Percentiles rank a stretch among this genome's conserved stretches.
Conservation (phyloP, 306 rosid genomes). For the Ceratonia siliqua region DNA sequence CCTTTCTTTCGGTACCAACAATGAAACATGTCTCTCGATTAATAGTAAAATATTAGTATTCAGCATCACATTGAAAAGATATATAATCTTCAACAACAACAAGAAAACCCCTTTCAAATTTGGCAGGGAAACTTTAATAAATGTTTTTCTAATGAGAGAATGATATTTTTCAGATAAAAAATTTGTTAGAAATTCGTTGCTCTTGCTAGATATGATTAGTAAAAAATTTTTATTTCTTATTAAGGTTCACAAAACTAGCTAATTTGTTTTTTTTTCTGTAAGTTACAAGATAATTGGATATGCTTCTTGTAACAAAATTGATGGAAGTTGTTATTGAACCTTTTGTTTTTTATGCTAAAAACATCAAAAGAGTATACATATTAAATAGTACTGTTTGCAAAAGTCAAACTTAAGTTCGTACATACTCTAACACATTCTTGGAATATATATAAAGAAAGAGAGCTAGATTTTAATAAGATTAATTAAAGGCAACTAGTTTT, state of each 20-base stretch:
- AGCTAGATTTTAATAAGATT: neutral
- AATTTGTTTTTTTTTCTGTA: too few species aligned
- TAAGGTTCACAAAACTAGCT: too few species aligned
- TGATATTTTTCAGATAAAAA: neutral
- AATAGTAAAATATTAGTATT: neutral
- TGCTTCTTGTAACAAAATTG: neutral
- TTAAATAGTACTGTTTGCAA: neutral
- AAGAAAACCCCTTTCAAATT: neutral
- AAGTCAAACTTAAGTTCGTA: slow-evolving; percentile 7
- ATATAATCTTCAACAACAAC: neutral
- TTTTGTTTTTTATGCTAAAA: neutral
- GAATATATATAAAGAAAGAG: neutral
- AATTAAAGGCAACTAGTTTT: neutral
- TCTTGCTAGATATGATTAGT: neutral
- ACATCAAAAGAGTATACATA: neutral
- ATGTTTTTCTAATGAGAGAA: neutral
- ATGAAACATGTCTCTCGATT: slow-evolving; percentile 18
- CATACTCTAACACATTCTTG: neutral
- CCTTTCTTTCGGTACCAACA: slow-evolving; percentile 28
- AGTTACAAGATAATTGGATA: too few species aligned
- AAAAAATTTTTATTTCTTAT: neutral
- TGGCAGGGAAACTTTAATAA: neutral
- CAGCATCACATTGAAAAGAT: slow-evolving; percentile 25
- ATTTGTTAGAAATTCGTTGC: neutral
- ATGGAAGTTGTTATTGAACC: neutral